Conservation (phyloP, 106 monocot species). For the Alisma plantagoaquatica region DNA sequence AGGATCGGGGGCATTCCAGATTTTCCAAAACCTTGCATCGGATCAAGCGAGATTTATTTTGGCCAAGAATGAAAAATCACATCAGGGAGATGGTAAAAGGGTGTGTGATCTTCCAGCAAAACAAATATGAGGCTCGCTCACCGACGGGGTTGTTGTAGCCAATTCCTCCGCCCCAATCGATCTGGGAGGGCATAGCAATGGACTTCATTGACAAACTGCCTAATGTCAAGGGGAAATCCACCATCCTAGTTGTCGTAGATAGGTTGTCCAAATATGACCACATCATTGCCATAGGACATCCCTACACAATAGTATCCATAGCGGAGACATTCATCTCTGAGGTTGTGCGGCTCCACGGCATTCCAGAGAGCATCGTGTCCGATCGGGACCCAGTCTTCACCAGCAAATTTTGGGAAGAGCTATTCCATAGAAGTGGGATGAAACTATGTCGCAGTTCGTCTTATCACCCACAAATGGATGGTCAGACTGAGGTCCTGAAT, state of each 20-base stretch:
- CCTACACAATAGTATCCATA: not conserved
- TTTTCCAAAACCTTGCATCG: not conserved
- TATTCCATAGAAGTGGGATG: not conserved
- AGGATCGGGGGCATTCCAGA: slow-evolving; percentile 4
- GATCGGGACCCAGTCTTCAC: not conserved
- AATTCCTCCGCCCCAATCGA: not conserved
- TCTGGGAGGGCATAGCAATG: slow-evolving; percentile 8
- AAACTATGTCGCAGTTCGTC: not conserved
- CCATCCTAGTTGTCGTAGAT: not conserved
- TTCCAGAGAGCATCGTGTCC: not conserved
- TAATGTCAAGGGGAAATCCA: not conserved
- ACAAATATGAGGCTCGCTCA: not conserved
- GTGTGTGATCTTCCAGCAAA: slow-evolving; percentile 3
- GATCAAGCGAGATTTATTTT: not conserved
- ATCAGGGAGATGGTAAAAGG: not conserved
- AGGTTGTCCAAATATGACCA: slow-evolving; percentile 4
- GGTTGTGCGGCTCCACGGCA: not conserved
- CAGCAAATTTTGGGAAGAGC: not conserved
- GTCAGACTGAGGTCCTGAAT: not conserved
- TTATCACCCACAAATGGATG: slow-evolving; percentile 6
- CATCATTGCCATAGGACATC: not conserved
- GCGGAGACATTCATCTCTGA: too few species aligned
- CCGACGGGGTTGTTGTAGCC: slow-evolving; percentile 6
- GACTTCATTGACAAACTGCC: not conserved
- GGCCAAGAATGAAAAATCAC: not conserved